Evolutionary conservation across 441 rosid genomes (phyloP).

Genomic region (Kokia cookei): DNA sequence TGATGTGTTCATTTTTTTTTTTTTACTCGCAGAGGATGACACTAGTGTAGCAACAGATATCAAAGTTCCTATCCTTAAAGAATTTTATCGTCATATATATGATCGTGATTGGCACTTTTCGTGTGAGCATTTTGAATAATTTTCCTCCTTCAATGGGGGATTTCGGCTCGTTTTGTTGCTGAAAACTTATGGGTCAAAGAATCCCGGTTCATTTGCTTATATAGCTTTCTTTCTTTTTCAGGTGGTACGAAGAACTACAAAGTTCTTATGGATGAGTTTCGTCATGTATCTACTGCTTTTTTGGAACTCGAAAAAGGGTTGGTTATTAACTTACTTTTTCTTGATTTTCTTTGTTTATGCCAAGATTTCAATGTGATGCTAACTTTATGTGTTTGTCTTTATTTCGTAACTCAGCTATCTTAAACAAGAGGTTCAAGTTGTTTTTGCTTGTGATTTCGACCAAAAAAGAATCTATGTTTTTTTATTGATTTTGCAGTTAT

Average conservation of each 20-base stretch:
- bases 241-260: conserved; percentile 92
- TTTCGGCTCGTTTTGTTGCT: not conserved
- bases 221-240: conserved; percentile 21
- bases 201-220: conserved; percentile 8
- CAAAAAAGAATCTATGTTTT: no score
- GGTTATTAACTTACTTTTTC: conserved; percentile 11
- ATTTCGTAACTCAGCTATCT: not conserved
- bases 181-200: not conserved
- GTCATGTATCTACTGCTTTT: conserved; percentile 81
- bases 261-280: conserved; percentile 93
- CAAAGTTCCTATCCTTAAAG: conserved; percentile 78
- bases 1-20: conserved; percentile 5
- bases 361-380: not conserved
- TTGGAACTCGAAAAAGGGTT: conserved; percentile 82
- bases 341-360: not conserved
- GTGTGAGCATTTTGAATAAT: conserved; percentile 46
- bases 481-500: conserved; percentile 32
- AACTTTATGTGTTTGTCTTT: not conserved
- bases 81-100: conserved; percentile 76
- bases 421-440: not conserved
- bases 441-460: not conserved
- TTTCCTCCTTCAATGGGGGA: not conserved
- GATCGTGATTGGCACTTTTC: conserved; percentile 78
- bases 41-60: conserved; percentile 78
- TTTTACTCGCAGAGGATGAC: conserved; percentile 77